A percentile compares a stretch with the other conserved stretches of the same genome.
Evolutionary conservation across 208 protist species (phyloP).

Genomic region (Angomonas ambiguus): DNA sequence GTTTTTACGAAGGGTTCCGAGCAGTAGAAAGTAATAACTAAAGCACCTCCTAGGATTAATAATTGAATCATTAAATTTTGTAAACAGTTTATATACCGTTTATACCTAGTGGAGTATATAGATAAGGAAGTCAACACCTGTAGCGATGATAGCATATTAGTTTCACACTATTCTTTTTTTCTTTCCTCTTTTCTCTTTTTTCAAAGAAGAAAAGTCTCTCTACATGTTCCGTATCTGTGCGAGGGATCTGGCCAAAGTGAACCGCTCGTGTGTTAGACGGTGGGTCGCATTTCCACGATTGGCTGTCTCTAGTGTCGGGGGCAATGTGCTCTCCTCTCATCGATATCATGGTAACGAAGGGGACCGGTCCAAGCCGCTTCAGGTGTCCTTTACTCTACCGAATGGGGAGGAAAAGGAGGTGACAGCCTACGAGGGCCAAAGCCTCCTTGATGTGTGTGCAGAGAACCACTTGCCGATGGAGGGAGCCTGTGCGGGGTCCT

Average conservation of each 20-base stretch:
- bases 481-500: conserved; percentile 93
- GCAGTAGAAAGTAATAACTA: neutral
- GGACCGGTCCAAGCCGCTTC: conserved; percentile 48
- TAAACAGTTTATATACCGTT: too few relatives aligned
- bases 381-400: conserved; percentile 50
- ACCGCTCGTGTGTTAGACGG: neutral
- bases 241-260: neutral
- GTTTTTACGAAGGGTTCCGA: conserved; percentile 4
- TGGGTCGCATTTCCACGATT: neutral
- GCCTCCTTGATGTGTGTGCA: conserved; percentile 91
- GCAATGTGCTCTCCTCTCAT: conserved; percentile 11
- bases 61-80: too few relatives aligned
- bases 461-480: conserved; percentile 94
- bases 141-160: neutral
- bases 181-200: conserved; percentile 3
- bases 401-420: conserved; percentile 54
- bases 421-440: conserved; percentile 87
- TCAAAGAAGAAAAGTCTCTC: conserved; percentile 1
- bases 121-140: too few relatives aligned
- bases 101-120: too few relatives aligned
- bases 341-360: conserved; percentile 64
- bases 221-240: neutral
- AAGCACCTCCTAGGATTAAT: neutral
- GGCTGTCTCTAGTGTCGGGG: neutral
- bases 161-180: neutral